Base-by-base conservation (phyloP, 1,284 basidiomycete genomes). In the Meripilus lineatus region DNA sequence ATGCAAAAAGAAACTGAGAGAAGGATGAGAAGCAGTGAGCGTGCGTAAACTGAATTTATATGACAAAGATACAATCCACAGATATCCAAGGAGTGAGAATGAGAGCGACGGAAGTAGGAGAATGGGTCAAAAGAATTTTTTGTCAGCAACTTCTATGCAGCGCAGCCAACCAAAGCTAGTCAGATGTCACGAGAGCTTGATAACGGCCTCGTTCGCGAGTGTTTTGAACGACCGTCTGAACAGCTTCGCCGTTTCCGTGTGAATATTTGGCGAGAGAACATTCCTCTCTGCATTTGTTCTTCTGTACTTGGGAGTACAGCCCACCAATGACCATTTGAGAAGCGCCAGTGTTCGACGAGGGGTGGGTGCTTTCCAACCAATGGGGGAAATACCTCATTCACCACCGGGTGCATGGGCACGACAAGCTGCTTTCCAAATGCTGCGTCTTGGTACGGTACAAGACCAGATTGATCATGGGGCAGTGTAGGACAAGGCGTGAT, bases 361-460 rank as follows among this genome's bases (percentile, higher is more conserved):
- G 66, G 63, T 17, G 58, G 52, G 17, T 50, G 50, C 38, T 50
- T 54, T 45, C 51, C 55, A 15, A 55, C 36, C 40, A 65, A 57
- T 7, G 75, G 76, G 35, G 77, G 76, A 51, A 71, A 71, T 13
- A 61, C 56, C 26, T 65, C 58, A 56, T 80, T 81, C 47, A 73
- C 69, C n/a, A 62, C 65, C 4, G 68, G 64, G 50, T 77, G 66
- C 15, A 61, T 62, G 4, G 78, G 78, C 13, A 81, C 71, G 1
- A 70, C 69, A n/a, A 81, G 69, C 28, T 64, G 63, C 37, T 64
- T 62, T 33, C 73, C 72, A 51, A 78, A 80, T 11, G 67, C 71
- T 8, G 70, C 66, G 55, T 81, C 71, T 58, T 81, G 77, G 50
- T 68, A 67, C 10, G 78, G 78, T 17, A 79, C 66, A 48, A 67